Base-by-base conservation (phyloP, 805 yeast genomes). In the Barnettozyma wickerhamii region DNA sequence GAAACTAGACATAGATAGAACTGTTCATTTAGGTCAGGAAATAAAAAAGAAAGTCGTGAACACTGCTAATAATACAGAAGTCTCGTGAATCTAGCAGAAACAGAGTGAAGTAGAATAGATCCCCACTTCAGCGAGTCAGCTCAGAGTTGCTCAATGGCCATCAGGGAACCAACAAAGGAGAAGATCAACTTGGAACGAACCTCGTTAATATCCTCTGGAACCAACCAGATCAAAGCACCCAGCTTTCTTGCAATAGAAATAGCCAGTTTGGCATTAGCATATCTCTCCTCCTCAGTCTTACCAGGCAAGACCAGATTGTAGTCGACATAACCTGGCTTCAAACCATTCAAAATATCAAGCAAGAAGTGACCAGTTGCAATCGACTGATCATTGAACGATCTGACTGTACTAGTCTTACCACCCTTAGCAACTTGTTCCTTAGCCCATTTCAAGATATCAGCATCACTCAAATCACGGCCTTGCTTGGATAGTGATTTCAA, bases 181-280 rank as follows among this genome's bases (percentile, higher is more conserved):
- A 89, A 76, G 43, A 93, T 85, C 68, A 93, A 80, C 64, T 98
- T 80, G 33, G 95, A 76, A 66, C 98, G 84, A 33, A 93, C 97
- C 68, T 91, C 98, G 56, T 82, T 85, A 57, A 93, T 93, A 68
- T 93, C 99, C 65, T 93, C 99, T n/a, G 99, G 99, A n/a, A 93
- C 96, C 53, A 93, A 75, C 97, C 97, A 93, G 58, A 93, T 93
- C 61, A 93, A 78, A 30, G 96, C 99, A 47, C 99, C 99, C 53
- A 93, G 70, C 66, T 93, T 93, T 75, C 99, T 84, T 27, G 99
- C 99, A 58, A 93, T 93, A 3, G 98, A 93, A 60, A 93, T 93
- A 17, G 99, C 99, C 62, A 93, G 76, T 70, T 87, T 84, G 17
- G 98, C 99, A 62, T 93, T 93, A 30, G 95, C 95, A 59, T 88